Percentiles rank a stretch among this genome's conserved stretches.
Evolutionary conservation across 768 basidiomycete species (phyloP).

Genomic region (Jaapia argillacea): DNA sequence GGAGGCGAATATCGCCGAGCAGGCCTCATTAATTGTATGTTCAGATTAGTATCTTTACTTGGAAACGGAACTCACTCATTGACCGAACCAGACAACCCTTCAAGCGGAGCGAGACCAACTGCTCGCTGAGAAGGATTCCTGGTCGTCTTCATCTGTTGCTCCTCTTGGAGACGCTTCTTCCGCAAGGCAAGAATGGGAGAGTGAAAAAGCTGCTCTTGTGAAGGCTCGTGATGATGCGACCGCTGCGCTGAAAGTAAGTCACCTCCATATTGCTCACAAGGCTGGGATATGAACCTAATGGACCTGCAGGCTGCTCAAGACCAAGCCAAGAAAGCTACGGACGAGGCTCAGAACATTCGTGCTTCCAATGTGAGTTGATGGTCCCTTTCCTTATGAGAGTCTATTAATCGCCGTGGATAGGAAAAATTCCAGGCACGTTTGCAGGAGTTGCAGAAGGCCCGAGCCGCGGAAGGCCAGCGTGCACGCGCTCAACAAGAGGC

Average conservation of each 20-base stretch:
- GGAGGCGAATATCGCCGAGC: slow-evolving; percentile 25
- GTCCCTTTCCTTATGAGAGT: too few relatives aligned
- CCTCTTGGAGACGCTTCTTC: slow-evolving; percentile 15
- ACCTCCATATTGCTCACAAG: too few relatives aligned
- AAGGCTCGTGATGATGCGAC: slow-evolving; percentile 53
- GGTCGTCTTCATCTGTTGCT: slow-evolving; percentile 18
- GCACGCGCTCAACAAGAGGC: slow-evolving; percentile 32
- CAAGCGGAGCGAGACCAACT: slow-evolving; percentile 51
- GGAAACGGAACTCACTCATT: background rate
- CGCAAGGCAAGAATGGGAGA: slow-evolving; percentile 36
- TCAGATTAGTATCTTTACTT: background rate
- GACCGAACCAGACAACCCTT: background rate
- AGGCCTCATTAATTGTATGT: slow-evolving; percentile 24
- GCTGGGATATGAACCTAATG: too few relatives aligned
- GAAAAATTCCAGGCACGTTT: slow-evolving; percentile 54
- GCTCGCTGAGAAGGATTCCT: slow-evolving; percentile 46
- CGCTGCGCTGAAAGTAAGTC: slow-evolving; percentile 44
- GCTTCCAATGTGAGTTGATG: slow-evolving; percentile 18
- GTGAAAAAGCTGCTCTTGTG: slow-evolving; percentile 47
- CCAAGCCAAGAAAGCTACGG: slow-evolving; percentile 30
- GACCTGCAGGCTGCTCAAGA: slow-evolving; percentile 31
- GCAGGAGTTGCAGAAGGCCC: slow-evolving; percentile 39
- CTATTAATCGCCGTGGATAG: too few relatives aligned
- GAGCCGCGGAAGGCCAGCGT: slow-evolving; percentile 35
- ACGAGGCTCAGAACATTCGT: slow-evolving; percentile 32